Evolutionary conservation across 306 rosid genomes (phyloP).

Genomic region (Quercus agrifolia): DNA sequence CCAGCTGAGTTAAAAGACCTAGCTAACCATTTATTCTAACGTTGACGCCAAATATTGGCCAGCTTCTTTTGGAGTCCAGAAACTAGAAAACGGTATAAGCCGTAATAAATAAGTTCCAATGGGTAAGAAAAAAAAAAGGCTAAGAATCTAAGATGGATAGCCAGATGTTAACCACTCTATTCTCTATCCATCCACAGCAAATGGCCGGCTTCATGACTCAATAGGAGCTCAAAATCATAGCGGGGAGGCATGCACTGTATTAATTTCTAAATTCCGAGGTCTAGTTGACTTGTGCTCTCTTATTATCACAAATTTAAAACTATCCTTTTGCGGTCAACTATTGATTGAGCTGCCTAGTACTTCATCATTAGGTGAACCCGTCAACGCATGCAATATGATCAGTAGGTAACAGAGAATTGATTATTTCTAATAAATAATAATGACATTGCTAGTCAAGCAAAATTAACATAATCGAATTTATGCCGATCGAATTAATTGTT

Average conservation of each 20-base stretch:
- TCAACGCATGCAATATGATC: not conserved
- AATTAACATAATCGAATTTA: not conserved
- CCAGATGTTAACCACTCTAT: not conserved
- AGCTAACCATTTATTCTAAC: not conserved
- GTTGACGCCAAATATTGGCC: not conserved
- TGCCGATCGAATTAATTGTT: not conserved
- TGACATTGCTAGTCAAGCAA: not conserved
- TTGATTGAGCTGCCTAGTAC: not conserved
- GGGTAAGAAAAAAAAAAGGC: not conserved
- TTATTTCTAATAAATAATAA: not conserved
- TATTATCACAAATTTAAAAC: not conserved
- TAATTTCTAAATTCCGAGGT: not conserved
- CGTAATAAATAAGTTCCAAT: not conserved
- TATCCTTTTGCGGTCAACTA: not conserved
- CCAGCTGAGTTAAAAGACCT: not conserved
- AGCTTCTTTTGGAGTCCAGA: not conserved
- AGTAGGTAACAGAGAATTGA: not conserved
- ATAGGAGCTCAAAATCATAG: not conserved
- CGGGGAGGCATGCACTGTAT: constrained; percentile 6
- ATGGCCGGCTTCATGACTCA: not conserved
- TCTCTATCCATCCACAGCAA: not conserved
- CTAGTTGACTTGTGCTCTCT: not conserved
- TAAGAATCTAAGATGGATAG: not conserved
- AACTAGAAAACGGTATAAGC: not conserved
- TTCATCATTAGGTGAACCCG: not conserved